Percentiles rank a stretch among this genome's conserved stretches.
Conservation (phyloP, 345 rosid genomes). For the Isatis tinctoria region DNA sequence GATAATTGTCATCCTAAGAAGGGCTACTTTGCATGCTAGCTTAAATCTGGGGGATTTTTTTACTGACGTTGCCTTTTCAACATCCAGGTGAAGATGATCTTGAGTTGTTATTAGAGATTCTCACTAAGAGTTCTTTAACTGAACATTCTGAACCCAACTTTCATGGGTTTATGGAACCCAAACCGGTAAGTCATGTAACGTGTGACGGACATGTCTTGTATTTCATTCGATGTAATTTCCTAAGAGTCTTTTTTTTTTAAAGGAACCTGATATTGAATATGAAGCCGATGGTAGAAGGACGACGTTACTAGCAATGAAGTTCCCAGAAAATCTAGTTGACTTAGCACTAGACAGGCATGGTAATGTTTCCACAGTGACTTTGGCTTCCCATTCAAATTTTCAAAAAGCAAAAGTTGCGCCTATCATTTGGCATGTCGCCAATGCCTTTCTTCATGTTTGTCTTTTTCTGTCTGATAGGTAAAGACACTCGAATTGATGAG, state of each 20-base stretch:
- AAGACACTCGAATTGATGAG: constrained; percentile 53
- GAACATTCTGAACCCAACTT: constrained; percentile 19
- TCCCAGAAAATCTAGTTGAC: constrained; percentile 57
- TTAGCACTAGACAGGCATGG: constrained; percentile 77
- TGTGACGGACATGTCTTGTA: not conserved
- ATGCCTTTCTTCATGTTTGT: constrained; percentile 3
- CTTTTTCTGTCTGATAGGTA: constrained; percentile 43
- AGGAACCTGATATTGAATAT: constrained; percentile 65
- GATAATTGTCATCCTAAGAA: not conserved
- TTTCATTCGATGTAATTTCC: not conserved
- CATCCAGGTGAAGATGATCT: constrained; percentile 61
- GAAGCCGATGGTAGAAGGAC: constrained; percentile 54
- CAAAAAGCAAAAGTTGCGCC: not conserved
- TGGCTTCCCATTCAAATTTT: constrained; percentile 10
- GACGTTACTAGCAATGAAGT: constrained; percentile 66
- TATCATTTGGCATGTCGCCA: not conserved
- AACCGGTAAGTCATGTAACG: constrained; percentile 13
- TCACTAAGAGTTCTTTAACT: constrained; percentile 29
- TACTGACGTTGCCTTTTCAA: constrained; percentile 21
- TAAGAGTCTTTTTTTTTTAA: constrained; percentile 15
- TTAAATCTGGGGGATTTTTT: constrained; percentile 6
- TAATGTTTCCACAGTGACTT: constrained; percentile 23
- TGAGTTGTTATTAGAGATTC: constrained; percentile 70
- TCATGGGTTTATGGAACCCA: constrained; percentile 27
- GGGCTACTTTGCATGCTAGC: not conserved